Percentiles rank a stretch among this genome's conserved stretches.
phyloP scores from a whole-genome alignment of 768 basidiomycete genomes.

The Phaffia tasmanica region DNA sequence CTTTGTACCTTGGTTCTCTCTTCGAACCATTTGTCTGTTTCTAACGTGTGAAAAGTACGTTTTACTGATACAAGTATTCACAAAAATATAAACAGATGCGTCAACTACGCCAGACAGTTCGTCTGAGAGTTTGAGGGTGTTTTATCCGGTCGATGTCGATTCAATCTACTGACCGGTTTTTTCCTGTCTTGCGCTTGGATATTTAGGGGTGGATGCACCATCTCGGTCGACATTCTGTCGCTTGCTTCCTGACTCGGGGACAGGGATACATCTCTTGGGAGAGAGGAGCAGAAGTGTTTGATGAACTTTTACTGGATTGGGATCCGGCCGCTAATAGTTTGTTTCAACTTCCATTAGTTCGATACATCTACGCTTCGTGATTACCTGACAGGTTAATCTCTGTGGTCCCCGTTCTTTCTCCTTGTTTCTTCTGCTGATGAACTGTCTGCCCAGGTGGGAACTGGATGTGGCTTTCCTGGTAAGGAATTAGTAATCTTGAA shows the following conservation, averaged over 20 bases:
- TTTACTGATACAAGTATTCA: no score
- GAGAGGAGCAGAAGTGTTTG: conserved; percentile 41
- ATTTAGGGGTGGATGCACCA: conserved; percentile 40
- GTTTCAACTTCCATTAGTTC: neutral
- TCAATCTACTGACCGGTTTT: no score
- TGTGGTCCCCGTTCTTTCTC: conserved; percentile 12
- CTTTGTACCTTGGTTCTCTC: neutral
- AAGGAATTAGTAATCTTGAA: no score
- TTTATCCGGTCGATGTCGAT: no score
- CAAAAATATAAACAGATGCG: conserved; percentile 10
- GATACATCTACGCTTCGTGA: neutral
- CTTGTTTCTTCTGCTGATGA: no score
- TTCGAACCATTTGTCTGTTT: neutral
- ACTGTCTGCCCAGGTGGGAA: conserved; percentile 30
- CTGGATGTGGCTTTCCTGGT: conserved; percentile 40
- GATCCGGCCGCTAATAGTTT: conserved; percentile 31
- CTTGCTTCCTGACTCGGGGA: conserved; percentile 40
- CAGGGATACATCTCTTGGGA: conserved; percentile 42
- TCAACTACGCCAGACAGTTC: conserved; percentile 13
- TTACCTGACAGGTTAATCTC: neutral
- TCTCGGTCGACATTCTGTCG: conserved; percentile 38
- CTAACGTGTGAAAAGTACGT: no score
- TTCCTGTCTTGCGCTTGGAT: no score
- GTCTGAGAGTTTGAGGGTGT: no score
- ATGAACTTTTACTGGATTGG: conserved; percentile 40